Evolutionary conservation across 2,329 filamentous ascomycete genomes (phyloP), one percentile per base, ranked within the genome.

Genomic region (Alternaria angustiovoidea): DNA sequence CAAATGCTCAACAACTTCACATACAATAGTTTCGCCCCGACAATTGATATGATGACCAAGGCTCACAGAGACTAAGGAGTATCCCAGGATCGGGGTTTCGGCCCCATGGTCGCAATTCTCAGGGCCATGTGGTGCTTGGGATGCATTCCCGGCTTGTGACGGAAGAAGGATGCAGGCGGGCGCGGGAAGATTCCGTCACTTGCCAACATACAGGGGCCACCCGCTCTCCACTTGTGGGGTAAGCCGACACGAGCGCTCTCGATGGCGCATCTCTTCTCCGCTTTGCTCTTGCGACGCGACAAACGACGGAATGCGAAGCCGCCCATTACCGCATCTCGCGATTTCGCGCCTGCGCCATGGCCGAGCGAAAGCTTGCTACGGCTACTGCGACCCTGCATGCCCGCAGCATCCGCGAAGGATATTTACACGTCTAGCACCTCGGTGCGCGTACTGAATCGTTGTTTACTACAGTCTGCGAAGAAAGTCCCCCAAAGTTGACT

Each of bases 321-420:
- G 73, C 65, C 52, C 64, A 63, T 75, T 75, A 65, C 74, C 74
- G 74, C 56, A 65, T 71, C 70, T 69, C 48, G 52, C 61, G 65
- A 42, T 32, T 59, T 70, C 46, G 53, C 59, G 63, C 46, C 38
- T 61, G 43, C 61, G 39, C 8, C 51, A 67, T 74, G 71, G 61
- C 64, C 56, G 62, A 51, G 59, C 56, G 46, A 43, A 51, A 52
- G 48, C 34, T 54, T 57, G 51, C 51, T 32, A 51, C 43, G 53
- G 28, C 34, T 74, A 72, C 65, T 67, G 66, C 44, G 67, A 72
- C 57, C 64, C 66, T 46, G 59, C 70, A 54, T 71, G 18, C 68
- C 46, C 70, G 69, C 54, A 48, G 12, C 71, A 70, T 59, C 61
- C 62, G 41, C 64, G 67, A 41, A 68, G 63, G 32, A 57, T 63